Evolutionary conservation across 208 protist species (phyloP).

Genomic region (Leishmania major): DNA sequence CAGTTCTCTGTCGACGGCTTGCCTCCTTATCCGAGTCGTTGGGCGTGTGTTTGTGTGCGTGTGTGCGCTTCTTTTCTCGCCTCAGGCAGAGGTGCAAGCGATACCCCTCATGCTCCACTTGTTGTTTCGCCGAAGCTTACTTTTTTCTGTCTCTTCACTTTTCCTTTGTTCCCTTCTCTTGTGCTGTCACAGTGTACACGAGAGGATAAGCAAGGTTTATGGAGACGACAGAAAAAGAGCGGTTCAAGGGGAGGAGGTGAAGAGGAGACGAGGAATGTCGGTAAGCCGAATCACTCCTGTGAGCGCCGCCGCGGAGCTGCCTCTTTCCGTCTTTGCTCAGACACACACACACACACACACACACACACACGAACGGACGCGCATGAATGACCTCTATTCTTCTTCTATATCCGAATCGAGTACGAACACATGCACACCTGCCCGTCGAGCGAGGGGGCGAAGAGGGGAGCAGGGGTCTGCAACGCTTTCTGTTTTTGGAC

Average conservation of each 20-base stretch:
- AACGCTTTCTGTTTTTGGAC: background rate
- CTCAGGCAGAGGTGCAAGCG: background rate
- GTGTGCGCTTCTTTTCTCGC: too few species aligned
- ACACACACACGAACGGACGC: background rate
- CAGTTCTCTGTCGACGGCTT: background rate
- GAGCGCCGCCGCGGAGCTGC: background rate
- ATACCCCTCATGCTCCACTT: background rate
- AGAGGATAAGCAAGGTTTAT: background rate
- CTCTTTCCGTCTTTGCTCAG: background rate
- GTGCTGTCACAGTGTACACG: background rate
- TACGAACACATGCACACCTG: background rate
- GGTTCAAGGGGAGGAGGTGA: background rate
- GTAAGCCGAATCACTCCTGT: background rate
- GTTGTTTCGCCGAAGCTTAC: background rate
- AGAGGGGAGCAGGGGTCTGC: background rate
- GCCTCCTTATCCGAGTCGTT: background rate
- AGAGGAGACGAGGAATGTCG: background rate
- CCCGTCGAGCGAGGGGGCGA: background rate
- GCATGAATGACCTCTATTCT: background rate
- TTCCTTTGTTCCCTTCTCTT: background rate
- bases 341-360: background rate
- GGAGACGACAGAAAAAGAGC: background rate
- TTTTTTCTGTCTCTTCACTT: background rate
- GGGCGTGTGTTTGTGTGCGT: background rate
- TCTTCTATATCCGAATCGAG: background rate